Evolutionary conservation across 495 filamentous ascomycete genomes (phyloP).

Genomic region (Penicillium malachiteum): DNA sequence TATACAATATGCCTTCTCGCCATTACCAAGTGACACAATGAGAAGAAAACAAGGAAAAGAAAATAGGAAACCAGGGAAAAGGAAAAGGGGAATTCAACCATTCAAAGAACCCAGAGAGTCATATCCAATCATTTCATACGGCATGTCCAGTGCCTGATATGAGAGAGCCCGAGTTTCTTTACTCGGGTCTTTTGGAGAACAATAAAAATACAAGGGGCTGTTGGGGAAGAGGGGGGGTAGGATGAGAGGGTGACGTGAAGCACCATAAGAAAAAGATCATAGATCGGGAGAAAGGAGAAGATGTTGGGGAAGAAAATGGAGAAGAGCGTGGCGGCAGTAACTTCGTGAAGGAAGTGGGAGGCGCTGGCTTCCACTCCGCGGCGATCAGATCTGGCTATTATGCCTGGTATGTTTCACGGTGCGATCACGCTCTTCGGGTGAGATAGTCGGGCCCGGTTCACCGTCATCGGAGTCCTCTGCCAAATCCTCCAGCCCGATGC

Average conservation of each 20-base stretch:
- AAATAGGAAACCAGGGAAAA: slow-evolving; percentile 15
- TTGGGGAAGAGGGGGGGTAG: slow-evolving; percentile 6
- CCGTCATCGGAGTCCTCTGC: slow-evolving; percentile 62
- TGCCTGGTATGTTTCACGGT: slow-evolving; percentile 37
- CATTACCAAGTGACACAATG: slow-evolving; percentile 15
- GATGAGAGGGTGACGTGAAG: slow-evolving; percentile 8
- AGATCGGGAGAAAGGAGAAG: slow-evolving; percentile 7
- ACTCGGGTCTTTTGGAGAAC: slow-evolving; percentile 31
- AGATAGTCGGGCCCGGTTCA: slow-evolving; percentile 41
- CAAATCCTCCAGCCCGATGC: slow-evolving; percentile 64
- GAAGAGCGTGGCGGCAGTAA: slow-evolving; percentile 24
- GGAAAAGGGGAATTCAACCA: slow-evolving; percentile 24
- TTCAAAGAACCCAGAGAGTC: slow-evolving; percentile 27
- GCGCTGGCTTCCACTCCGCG: slow-evolving; percentile 4
- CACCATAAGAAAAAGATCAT: not conserved
- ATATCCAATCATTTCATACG: slow-evolving; percentile 41
- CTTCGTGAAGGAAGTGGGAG: slow-evolving; percentile 17
- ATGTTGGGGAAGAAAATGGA: slow-evolving; percentile 15
- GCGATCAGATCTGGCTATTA: slow-evolving; percentile 35
- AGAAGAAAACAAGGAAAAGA: slow-evolving; percentile 10
- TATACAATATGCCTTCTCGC: slow-evolving; percentile 27
- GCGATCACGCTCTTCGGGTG: slow-evolving; percentile 27
- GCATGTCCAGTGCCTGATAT: slow-evolving; percentile 34
- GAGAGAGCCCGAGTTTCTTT: slow-evolving; percentile 20
- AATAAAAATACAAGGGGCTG: slow-evolving; percentile 37